Base-by-base conservation (phyloP, 169 alveolate genomes). In the Theileria equi region DNA sequence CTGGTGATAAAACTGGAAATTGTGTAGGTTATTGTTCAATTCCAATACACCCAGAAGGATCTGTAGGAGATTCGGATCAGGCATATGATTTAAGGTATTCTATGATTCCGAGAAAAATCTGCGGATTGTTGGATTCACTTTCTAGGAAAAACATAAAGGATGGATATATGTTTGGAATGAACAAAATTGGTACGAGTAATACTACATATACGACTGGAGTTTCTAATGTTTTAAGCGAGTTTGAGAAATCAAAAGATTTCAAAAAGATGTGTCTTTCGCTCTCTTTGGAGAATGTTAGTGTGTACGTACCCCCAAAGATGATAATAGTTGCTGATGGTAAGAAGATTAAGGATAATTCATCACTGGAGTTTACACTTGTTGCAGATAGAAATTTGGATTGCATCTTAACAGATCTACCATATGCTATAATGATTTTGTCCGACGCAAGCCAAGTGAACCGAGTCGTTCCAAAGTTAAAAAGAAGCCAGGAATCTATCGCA, bases 281-380 rank as follows among this genome's bases (percentile, higher is more conserved):
- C 55, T 73, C 68, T 58, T 70, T 69, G 61, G 88, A 79, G 49
- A 80, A 80, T 41, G 65, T 85, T n/a, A 86, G 90, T 45, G 80
- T 81, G 21, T 82, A 83, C 44, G 90, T 88, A 21, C 94, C 94
- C 5, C 91, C 91, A 47, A 80, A 89, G 31, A 84, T 90, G 57
- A 81, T 90, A 47, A 44, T 90, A 35, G 90, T 85, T 26, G 84
- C 83, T 6, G 94, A 90, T 59, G 94, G 94, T 16, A 71, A 65
- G 45, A 80, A 86, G 50, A 76, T 83, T 31, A 69, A 62, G 36
- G 59, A 48, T 19, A 79, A 62, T 21, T 40, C 81, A 25, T 54
- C 67, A 35, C 43, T 77, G 50, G 73, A 70, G 32, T 73, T 74
- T 45, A 28, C 55, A 13, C 61, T 72, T 6, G 83, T 81, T 17